Conservation (phyloP, 225 moss, liverwort and hornwort species). For the Polytrichum commune region DNA sequence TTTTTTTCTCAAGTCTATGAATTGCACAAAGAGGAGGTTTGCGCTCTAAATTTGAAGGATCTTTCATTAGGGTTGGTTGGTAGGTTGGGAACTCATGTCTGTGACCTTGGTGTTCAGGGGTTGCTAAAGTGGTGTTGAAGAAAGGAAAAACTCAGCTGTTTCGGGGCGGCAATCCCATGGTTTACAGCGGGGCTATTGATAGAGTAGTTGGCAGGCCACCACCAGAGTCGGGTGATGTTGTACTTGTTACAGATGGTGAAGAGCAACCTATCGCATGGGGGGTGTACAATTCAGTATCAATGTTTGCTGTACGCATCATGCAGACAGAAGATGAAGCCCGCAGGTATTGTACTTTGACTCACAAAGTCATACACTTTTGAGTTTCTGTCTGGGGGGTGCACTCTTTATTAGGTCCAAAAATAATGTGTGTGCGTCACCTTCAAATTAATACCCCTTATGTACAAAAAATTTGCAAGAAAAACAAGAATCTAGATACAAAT, state of each 20-base stretch:
- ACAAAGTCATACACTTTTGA: neutral
- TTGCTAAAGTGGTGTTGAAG: conserved; percentile 86
- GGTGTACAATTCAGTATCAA: conserved; percentile 77
- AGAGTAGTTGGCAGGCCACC: conserved; percentile 82
- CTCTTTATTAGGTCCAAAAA: too few relatives aligned
- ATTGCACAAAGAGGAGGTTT: neutral
- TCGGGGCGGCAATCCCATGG: conserved; percentile 92
- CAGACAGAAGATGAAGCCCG: conserved; percentile 77
- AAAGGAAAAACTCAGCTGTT: conserved; percentile 83
- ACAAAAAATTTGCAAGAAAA: too few relatives aligned
- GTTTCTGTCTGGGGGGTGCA: too few relatives aligned
- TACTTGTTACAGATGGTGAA: conserved; percentile 70
- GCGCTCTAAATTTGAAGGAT: neutral
- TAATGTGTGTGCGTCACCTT: too few relatives aligned
- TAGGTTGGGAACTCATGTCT: neutral
- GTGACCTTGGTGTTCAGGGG: conserved; percentile 31
- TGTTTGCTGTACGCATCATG: conserved; percentile 93
- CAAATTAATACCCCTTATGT: too few relatives aligned
- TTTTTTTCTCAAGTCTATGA: too few relatives aligned
- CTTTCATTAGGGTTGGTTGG: neutral
- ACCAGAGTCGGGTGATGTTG: conserved; percentile 70
- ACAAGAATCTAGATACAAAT: too few relatives aligned
- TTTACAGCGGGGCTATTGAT: conserved; percentile 89
- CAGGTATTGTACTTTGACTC: conserved; percentile 33
- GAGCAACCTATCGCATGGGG: conserved; percentile 89